Evolutionary conservation across 2,329 filamentous ascomycete genomes (phyloP).

Genomic region (Penicillium digitatum): DNA sequence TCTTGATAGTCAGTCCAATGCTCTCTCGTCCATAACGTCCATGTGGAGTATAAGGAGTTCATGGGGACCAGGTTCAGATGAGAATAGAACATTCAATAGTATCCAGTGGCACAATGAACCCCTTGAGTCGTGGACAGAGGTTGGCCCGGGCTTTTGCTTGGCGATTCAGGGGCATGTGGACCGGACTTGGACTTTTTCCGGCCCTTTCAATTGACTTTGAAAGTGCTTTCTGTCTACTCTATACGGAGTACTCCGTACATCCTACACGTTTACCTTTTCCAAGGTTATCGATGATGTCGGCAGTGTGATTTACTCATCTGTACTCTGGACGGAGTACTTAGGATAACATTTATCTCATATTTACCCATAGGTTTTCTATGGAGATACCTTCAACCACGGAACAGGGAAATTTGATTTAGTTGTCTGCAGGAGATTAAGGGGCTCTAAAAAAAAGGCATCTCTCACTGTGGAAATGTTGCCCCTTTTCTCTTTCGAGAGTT

Average conservation of each 20-base stretch:
- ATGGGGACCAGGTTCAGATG: background rate
- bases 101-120: conserved; percentile 3
- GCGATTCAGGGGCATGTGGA: conserved; percentile 16
- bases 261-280: too few relatives aligned
- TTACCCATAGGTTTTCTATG: background rate
- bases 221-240: too few relatives aligned
- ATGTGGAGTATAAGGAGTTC: background rate
- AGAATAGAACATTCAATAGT: conserved; percentile 20
- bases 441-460: background rate
- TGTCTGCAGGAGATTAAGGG: conserved; percentile 7
- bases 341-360: background rate
- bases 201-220: too few relatives aligned
- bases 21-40: background rate
- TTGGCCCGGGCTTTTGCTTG: conserved; percentile 9
- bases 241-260: too few relatives aligned
- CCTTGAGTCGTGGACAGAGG: conserved; percentile 19
- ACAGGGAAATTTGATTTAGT: background rate
- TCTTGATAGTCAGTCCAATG: background rate
- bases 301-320: too few relatives aligned
- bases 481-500: conserved; percentile 4
- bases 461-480: conserved; percentile 1
- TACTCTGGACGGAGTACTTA: too few relatives aligned
- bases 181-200: background rate
- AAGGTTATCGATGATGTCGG: too few relatives aligned
- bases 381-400: background rate